Percentiles rank a stretch among this genome's conserved stretches.
These are phyloP conservation scores for Sordariomycetes sp. DNA, from an alignment of 2,329 filamentous ascomycete species.

Conservation along the genomic window DNA sequence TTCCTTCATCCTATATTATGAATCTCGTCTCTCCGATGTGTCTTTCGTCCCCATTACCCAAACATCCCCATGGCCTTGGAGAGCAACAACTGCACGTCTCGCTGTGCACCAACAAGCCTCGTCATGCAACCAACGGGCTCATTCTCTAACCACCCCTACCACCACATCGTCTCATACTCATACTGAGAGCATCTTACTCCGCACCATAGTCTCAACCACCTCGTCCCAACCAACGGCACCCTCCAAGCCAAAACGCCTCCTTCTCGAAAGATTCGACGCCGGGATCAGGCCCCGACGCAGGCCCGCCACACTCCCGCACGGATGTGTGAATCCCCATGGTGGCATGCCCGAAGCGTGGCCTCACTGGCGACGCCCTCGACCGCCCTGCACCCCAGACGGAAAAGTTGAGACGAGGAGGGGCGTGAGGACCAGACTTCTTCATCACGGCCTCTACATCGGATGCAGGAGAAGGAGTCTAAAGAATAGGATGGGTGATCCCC, in stretches of 20 bases:
- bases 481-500: not conserved
- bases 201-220: not conserved
- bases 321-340: not conserved
- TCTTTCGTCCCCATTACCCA: too few relatives aligned
- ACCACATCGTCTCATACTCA: not conserved
- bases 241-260: not conserved
- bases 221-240: not conserved
- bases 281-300: slow-evolving; percentile 1
- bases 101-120: too few relatives aligned
- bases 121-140: not conserved
- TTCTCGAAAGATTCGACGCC: not conserved
- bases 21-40: too few relatives aligned
- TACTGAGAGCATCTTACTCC: not conserved
- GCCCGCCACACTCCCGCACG: not conserved
- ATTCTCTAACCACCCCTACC: not conserved
- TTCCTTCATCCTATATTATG: not conserved
- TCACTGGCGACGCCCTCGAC: not conserved
- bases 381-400: not conserved
- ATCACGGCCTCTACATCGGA: not conserved
- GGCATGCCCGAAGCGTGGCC: not conserved
- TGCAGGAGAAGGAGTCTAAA: not conserved
- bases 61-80: too few relatives aligned
- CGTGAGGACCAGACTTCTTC: not conserved
- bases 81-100: too few relatives aligned
- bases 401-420: not conserved